Evolutionary conservation across 805 yeast species (phyloP), one percentile per base, ranked within the genome.

Genomic region (Myxozyma melibiosi): DNA sequence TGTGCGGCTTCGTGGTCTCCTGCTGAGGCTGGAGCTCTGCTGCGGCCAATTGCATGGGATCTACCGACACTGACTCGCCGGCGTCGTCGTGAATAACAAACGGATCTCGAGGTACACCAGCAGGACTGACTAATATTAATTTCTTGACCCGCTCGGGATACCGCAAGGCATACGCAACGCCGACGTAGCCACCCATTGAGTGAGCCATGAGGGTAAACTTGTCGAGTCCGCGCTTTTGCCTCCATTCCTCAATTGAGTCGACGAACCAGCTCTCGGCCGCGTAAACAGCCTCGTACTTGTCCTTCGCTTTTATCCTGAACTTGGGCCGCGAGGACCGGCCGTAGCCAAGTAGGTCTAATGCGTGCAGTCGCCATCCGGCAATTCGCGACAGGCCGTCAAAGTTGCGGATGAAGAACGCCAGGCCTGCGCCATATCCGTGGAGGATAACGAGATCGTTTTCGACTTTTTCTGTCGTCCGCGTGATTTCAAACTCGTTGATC

Each of bases 361-460:
- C 88, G 73, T 90, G 96, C 43, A 91, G 76, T 53, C 85, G 80
- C 87, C 94, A 87, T 39, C 71, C 74, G 1, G 73, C 70, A 6
- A 67, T 53, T 1, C 66, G 41, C 5, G 71, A 68, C 47, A 86
- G 70, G 0, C 71, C 76, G 44, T 79, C 80, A 62, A 88, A 81
- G 67, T 88, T 92, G 60, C 85, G 81, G 66, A 85, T 80, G 65
- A 83, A 92, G 53, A 90, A 84, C 25, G 95, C 92, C 13, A 90
- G 80, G 1, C 96, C 88, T 0, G 98, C 96, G 1, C 96, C 97
- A 68, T 90, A 90, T 0, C 99, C 99, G 71, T 92, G 99, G 3
- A 94, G 73, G 60, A 92, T 71, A 1, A 94, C 89, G 24, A 46
- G 86, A 80, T 64, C 77, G 61, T 84, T 82, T 42, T 74, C 74